Evolutionary conservation across 2,329 filamentous ascomycete genomes (phyloP), one percentile per base, ranked within the genome.

Genomic region (Aureobasidium musti): DNA sequence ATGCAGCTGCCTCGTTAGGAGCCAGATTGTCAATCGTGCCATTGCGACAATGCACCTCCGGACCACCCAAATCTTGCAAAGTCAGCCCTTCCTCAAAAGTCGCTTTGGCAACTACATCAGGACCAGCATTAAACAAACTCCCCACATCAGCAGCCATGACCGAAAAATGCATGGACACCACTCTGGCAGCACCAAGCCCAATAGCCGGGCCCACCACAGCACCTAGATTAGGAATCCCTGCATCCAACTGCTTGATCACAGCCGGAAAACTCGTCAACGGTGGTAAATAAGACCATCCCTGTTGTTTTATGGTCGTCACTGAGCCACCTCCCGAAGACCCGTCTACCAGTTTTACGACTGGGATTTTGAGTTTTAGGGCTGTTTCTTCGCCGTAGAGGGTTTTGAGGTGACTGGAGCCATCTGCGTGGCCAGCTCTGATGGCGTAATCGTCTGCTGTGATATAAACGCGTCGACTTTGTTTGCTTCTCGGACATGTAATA

Each of bases 21-120:
- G 86, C 86, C 2, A 88, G 77, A 63, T 89, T 89, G 68, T 89
- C 87, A 57, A 89, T 87, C 0, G 86, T 89, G 0, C 87, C 87
- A 67, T 89, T 89, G 0, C 83, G 84, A 70, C 85, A 87, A 71
- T 89, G 86, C 74, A 89, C 82, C 23, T 76, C 77, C 0, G 86
- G 85, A 0, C 87, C 87, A 3, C 87, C 86, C 0, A 89, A 78
- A 69, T 88, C 85, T 14, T 81, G 81, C 56, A 87, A 83, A 4
- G 79, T 82, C 2, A 89, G 74, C 0, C 82, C 86, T 76, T 89
- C 87, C 72, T 89, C 86, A 69, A 88, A 88, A 0, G 86, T 89
- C 1, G 87, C 87, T 7, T 82, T 77, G 57, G 84, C 83, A 21
- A 89, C 87, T 0, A 89, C 86, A 68, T 84, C 83, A 0, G 86